A percentile compares a stretch with the other conserved stretches of the same genome.
Conservation (phyloP, 2,329 filamentous ascomycete species). For the Botrytis medusae region DNA sequence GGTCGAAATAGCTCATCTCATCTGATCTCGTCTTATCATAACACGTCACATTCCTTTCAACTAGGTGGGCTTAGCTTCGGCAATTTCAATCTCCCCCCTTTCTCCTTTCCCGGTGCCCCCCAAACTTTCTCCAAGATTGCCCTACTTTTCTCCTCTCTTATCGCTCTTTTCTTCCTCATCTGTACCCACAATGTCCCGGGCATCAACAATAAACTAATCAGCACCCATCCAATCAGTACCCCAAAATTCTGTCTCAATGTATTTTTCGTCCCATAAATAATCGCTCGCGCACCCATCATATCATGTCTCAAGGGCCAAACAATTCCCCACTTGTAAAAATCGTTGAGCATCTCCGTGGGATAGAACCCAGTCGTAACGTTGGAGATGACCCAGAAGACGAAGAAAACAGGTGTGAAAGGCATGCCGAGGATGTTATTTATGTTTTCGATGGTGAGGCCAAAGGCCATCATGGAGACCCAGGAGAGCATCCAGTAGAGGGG, state of each 20-base stretch:
- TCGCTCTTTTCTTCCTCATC: conserved; percentile 22
- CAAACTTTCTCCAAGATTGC: conserved; percentile 27
- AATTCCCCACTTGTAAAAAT: conserved; percentile 29
- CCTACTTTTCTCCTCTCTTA: conserved; percentile 22
- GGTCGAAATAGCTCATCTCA: background rate
- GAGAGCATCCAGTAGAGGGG: conserved; percentile 31
- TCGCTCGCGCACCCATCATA: conserved; percentile 26
- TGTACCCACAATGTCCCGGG: conserved; percentile 30
- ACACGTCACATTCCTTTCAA: background rate
- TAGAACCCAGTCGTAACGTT: conserved; percentile 30
- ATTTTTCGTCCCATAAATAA: conserved; percentile 30
- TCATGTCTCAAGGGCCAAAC: conserved; percentile 28
- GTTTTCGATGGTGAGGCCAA: conserved; percentile 30
- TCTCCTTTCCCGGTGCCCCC: conserved; percentile 19
- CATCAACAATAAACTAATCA: conserved; percentile 24
- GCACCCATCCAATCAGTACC: conserved; percentile 25
- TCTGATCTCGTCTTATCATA: background rate
- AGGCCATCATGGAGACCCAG: conserved; percentile 29
- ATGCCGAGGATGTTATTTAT: conserved; percentile 28
- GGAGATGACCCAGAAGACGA: conserved; percentile 30
- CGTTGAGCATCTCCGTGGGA: conserved; percentile 26
- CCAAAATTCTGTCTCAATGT: conserved; percentile 27
- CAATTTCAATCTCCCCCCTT: conserved; percentile 10
- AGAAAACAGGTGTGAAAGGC: conserved; percentile 29
- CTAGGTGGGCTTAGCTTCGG: conserved; percentile 1